Percentiles rank a stretch among this genome's conserved stretches.
Conservation (phyloP, 2,329 filamentous ascomycete genomes). For the Metarhizium sp. region DNA sequence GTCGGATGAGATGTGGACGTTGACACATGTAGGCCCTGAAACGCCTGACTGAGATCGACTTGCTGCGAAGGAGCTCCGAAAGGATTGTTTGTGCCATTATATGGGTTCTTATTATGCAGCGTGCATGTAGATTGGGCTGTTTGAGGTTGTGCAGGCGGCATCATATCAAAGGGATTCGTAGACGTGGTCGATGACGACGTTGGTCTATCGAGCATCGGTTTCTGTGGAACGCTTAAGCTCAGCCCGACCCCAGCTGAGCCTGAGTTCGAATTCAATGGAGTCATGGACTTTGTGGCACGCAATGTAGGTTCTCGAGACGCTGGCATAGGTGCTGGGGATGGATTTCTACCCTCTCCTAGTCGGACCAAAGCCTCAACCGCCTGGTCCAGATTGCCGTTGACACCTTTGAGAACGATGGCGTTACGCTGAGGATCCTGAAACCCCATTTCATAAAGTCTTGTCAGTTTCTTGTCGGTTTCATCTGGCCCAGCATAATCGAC, state of each 20-base stretch:
- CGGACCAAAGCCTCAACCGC: slow-evolving; percentile 78
- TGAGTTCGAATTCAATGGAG: slow-evolving; percentile 36
- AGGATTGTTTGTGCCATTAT: slow-evolving; percentile 54
- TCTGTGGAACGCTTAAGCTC: slow-evolving; percentile 23
- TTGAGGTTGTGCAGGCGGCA: slow-evolving; percentile 44
- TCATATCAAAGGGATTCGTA: slow-evolving; percentile 60
- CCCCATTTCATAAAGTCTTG: slow-evolving; percentile 78
- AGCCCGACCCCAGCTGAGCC: slow-evolving; percentile 19
- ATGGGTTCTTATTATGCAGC: slow-evolving; percentile 48
- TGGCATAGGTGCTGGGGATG: slow-evolving; percentile 24
- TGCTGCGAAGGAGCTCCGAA: slow-evolving; percentile 46
- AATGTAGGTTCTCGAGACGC: slow-evolving; percentile 37
- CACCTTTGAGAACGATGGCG: slow-evolving; percentile 67
- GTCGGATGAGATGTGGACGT: slow-evolving; percentile 36
- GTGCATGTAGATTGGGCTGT: slow-evolving; percentile 57
- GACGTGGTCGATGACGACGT: slow-evolving; percentile 37
- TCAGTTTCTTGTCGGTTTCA: slow-evolving; percentile 67
- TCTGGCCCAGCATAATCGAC: slow-evolving; percentile 45
- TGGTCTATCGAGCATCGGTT: slow-evolving; percentile 20
- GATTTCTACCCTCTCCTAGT: slow-evolving; percentile 60
- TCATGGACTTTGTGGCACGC: slow-evolving; percentile 42
- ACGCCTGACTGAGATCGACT: slow-evolving; percentile 47
- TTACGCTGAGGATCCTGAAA: slow-evolving; percentile 81
- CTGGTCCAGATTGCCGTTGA: slow-evolving; percentile 77
- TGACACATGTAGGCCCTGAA: slow-evolving; percentile 66